Evolutionary conservation across 2,329 filamentous ascomycete species (phyloP), one percentile per base, ranked within the genome.

Genomic region (Amesomyces nigricolor): DNA sequence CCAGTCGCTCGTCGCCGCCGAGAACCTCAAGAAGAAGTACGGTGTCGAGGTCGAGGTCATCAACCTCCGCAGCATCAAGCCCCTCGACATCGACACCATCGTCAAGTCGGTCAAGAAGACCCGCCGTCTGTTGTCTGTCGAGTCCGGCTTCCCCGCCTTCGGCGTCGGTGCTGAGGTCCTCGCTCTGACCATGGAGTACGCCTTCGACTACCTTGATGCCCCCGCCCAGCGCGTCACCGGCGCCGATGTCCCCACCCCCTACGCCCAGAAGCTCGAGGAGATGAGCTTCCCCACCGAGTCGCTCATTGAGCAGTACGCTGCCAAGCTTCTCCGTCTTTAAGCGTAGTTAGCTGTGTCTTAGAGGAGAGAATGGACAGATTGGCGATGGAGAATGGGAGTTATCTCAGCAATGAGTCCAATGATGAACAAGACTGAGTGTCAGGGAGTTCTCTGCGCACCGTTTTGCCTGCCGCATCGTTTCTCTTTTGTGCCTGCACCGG

Each of bases 61-160:
- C 81, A 99, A 99, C 81, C 85, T 99, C 69, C 91, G 94, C 68
- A 96, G 91, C 64, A 78, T 99, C 77, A 99, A 97, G 82, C 94
- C 94, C 43, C 82, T 99, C 63, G 94, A 99, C 68, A 81, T 99
- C 58, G 91, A 97, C 75, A 82, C 90, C 63, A 97, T 99, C 68
- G 80, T 97, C 74, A 91, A 95, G 73, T 96, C 91, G 11, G 86
- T 99, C 71, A 97, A 99, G 88, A 99, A 99, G 87, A 99, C 94
- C 16, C 87, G 89, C 72, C 88, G 87, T 68, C 83, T 99, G 61
- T 81, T 99, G 72, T 85, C 85, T 42, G 90, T 99, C 65, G 92
- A 97, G 77, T 96, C 91, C 55, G 94, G 92, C 62, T 99, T 91
- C 83, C 94, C 94, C 61, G 89, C 89, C 68, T 99, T 91, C 70